phyloP scores from a whole-genome alignment of 768 basidiomycete genomes.

The Suillus placidus region DNA sequence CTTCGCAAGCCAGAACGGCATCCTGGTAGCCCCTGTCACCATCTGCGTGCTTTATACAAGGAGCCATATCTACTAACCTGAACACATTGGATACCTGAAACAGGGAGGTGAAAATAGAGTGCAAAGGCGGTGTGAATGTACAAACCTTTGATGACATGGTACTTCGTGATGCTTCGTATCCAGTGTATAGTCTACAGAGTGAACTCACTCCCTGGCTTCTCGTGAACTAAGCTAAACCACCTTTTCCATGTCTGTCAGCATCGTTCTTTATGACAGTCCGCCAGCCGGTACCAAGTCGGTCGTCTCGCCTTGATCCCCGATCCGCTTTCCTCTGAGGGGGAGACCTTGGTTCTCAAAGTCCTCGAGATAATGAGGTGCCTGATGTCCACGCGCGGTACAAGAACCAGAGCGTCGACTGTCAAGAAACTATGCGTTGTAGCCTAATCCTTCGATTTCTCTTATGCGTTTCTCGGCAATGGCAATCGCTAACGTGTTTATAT shows the following conservation, averaged over 20 bases:
- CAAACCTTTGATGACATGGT: slow-evolving; percentile 77
- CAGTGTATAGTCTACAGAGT: slow-evolving; percentile 68
- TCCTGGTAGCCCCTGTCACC: slow-evolving; percentile 53
- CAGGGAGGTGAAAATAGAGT: slow-evolving; percentile 15
- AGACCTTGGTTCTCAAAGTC: slow-evolving; percentile 50
- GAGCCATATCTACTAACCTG: slow-evolving; percentile 42
- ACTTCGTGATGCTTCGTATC: slow-evolving; percentile 66
- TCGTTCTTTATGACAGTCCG: slow-evolving; percentile 65
- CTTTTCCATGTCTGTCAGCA: slow-evolving; percentile 72
- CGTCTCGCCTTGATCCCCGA: slow-evolving; percentile 38
- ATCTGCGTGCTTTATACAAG: neutral
- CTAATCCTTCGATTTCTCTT: slow-evolving; percentile 66
- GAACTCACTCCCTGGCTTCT: neutral
- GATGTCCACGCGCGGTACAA: slow-evolving; percentile 79
- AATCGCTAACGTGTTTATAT: slow-evolving; percentile 79
- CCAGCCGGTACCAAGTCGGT: slow-evolving; percentile 68
- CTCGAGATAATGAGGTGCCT: slow-evolving; percentile 60
- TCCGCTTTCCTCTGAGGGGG: slow-evolving; percentile 25
- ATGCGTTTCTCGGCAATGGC: slow-evolving; percentile 68
- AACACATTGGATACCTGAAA: slow-evolving; percentile 71
- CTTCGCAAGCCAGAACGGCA: slow-evolving; percentile 80
- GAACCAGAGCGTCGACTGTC: slow-evolving; percentile 87
- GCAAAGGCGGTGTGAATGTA: neutral
- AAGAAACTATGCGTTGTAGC: slow-evolving; percentile 89
- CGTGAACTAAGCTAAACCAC: slow-evolving; percentile 34